Base-by-base conservation (phyloP, 1,139 yeast species). In the Debaryomyces sp. region DNA sequence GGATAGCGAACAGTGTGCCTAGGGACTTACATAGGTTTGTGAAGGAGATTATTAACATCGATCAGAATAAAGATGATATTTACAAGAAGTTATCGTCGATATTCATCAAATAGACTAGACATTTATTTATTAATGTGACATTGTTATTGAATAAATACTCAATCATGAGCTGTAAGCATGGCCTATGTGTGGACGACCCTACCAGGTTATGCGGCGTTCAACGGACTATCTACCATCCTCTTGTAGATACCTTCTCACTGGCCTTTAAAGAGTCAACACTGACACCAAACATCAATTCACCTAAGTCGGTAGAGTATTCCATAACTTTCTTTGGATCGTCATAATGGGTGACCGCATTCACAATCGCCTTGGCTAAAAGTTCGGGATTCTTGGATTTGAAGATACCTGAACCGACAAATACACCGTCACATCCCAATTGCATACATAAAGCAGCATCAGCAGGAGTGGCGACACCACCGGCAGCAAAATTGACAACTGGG, bases 361-460 rank as follows among this genome's bases (percentile, higher is more conserved):
- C 96, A 65, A 89, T 85, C 23, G 95, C 91, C 59, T 73, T 79
- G 40, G 96, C 96, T 60, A 89, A 77, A 65, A 81, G 80, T 61
- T 79, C 89, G 3, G 95, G 95, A 68, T 88, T 81, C 53, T 79
- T 76, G 42, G 89, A 83, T 66, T 85, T 84, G 80, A 89, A 89
- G 56, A 89, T 89, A 41, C 96, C 96, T 7, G 91, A 85, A n/a
- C 96, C 96, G 37, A 89, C 96, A 63, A 89, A 89, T 35, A 89
- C 91, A 55, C 96, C 96, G 63, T 89, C 96, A 66, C 91, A 87
- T n/a, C 96, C 96, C 60, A 88, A 75, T 68, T 88, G 92, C 96
- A 89, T 88, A 69, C 90, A 85, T 56, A 89, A 73, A 9, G 96
- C 96, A 39, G 96, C 96, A 67, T 89, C 96, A 2, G 94, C 85